Base-by-base conservation (phyloP, 805 yeast genomes). In the Saccharomyces cerevisiae region DNA sequence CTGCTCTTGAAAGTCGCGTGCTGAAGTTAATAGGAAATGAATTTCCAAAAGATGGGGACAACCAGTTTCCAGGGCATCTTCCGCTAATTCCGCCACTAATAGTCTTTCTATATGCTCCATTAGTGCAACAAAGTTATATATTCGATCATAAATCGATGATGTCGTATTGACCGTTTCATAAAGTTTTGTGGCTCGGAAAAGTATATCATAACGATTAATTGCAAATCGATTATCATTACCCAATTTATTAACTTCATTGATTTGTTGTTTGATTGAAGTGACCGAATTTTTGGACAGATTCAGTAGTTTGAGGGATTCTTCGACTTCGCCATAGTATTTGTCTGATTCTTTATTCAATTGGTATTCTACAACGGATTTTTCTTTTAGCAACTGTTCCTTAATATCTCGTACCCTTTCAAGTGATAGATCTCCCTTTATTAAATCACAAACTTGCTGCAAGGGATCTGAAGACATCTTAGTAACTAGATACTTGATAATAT, bases 1-100 rank as follows among this genome's bases (percentile, higher is more conserved):
- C 65, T 85, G 87, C 59, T 92, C 97, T 58, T 78, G 81, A 60
- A 91, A 82, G 68, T 89, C 92, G 51, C 95, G 76, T 21, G 89
- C 80, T 62, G 79, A 79, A 49, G 83, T 84, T 55, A 92, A 75
- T 56, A 78, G 74, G 67, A 77, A 87, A 69, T 92, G 98, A 11
- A 87, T 81, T 26, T 76, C 65, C 50, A 89, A 73, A 29, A 92
- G 70, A 57, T 80, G 77, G 8, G 82, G 79, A 62, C 71, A 71
- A 24, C 75, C 79, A n/a, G 76, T 73, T n/a, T 64, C 68, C 6
- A 67, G 32, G 2, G 64, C 53, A 53, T 68, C 71, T 11, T 56
- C 52, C 1, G 59, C 50, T 10, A 62, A 49, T 56, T 78, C 83
- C 2, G 61, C 58, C 11, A 79, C 82, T 55, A 91, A 75, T 68